These are phyloP conservation scores for Conticribra weissflogii DNA, from an alignment of 108 stramenopile genomes.

Conservation along the genomic window DNA sequence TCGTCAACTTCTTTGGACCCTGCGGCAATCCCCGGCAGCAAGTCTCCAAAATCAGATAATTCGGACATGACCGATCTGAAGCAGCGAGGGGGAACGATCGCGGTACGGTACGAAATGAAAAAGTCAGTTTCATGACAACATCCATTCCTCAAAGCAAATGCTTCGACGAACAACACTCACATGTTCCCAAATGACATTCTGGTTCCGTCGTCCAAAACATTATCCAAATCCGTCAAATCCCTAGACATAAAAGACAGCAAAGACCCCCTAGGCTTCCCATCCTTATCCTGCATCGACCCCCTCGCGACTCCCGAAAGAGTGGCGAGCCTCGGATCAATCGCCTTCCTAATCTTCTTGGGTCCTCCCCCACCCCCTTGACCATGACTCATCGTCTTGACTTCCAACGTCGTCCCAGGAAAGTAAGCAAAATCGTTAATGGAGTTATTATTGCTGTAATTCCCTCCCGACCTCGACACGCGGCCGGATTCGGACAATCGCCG, in stretches of 20 bases:
- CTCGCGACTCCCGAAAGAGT: neutral
- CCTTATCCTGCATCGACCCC: constrained; percentile 25
- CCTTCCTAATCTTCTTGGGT: constrained; percentile 27
- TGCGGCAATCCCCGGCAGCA: constrained; percentile 2
- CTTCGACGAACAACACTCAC: constrained; percentile 12
- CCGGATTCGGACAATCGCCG: constrained; percentile 21
- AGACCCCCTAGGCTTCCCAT: constrained; percentile 24
- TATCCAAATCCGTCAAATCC: constrained; percentile 20
- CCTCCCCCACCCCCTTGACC: constrained; percentile 24
- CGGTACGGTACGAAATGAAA: too few relatives aligned
- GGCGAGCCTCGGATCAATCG: constrained; percentile 16
- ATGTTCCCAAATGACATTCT: constrained; percentile 47
- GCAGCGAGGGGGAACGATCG: neutral
- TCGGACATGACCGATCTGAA: constrained; percentile 43
- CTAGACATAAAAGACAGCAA: constrained; percentile 13
- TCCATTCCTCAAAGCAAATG: neutral
- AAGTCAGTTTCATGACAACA: too few relatives aligned
- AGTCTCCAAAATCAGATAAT: constrained; percentile 36
- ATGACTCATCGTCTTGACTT: constrained; percentile 39
- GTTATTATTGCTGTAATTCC: neutral
- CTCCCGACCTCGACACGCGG: constrained; percentile 5
- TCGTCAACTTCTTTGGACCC: neutral
- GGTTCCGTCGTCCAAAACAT: constrained; percentile 11
- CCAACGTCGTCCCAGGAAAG: constrained; percentile 26
- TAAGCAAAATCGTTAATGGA: constrained; percentile 12